Base-by-base conservation (phyloP, 331 rosid genomes). In the Malus hybrid region DNA sequence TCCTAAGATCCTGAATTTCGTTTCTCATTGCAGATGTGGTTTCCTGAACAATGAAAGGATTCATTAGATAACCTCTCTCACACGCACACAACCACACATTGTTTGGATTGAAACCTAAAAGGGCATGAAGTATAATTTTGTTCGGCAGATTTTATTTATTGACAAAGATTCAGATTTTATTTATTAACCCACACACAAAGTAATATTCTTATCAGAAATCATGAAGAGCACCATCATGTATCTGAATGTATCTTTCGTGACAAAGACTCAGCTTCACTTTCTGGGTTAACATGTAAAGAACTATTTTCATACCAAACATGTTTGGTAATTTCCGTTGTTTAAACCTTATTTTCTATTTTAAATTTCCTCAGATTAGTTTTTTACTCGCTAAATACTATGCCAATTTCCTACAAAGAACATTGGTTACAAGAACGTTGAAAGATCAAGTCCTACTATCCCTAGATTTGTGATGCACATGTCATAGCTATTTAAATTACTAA, bases 1-100 rank as follows among this genome's bases (percentile, higher is more conserved):
- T 90, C 86, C 97, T 88, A 8, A 94, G 98, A 91, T 94, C 88
- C 75, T 86, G 87, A 80, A 91, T 88, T 85, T 94, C 98, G 70
- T 86, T 91, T 81, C 95, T 88, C 46, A 91, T 92, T 67, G 91
- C 70, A 42, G 70, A 66, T 27, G 97, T 92, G 78, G 93, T 90
- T 73, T 94, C 99, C 99, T 94, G 88, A 82, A 88, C 39, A 73
- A 75, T 72, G 6, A 3, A 81, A 63, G 56, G 50, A 20, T 33
- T 63, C 48, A 48, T 29, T 74, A 63, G 31, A 39, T 29, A 48
- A 46, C 5, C 62, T 63, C 50, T 74, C 32, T 46, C 34, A 42
- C 12, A 64, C 62, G 8, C 70, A 74, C 5, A 73, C 19, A 16
- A 44, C 22, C 20, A 44, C 16, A 63, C 70, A 44, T 19, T n/a